These are phyloP conservation scores for Penicillium aurantiogriseum DNA, from an alignment of 2,329 filamentous ascomycete species.

Conservation along the genomic window DNA sequence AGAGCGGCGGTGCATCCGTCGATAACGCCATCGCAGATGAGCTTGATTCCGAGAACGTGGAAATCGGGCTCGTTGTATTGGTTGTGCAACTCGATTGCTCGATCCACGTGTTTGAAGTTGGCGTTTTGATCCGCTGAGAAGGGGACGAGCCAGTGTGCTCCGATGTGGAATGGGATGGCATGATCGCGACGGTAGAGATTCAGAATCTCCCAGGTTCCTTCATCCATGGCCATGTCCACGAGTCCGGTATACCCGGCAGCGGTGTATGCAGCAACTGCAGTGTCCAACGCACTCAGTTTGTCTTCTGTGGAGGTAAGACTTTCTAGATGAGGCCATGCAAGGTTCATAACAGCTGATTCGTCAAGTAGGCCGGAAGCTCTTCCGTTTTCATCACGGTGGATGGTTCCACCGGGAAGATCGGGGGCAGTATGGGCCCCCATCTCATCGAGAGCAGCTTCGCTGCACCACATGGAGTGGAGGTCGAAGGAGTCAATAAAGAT, in stretches of 20 bases:
- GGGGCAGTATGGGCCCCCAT: slow-evolving; percentile 43
- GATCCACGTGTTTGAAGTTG: slow-evolving; percentile 46
- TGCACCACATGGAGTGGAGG: slow-evolving; percentile 54
- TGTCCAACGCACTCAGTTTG: slow-evolving; percentile 42
- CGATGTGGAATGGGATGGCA: slow-evolving; percentile 44
- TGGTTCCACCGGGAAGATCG: slow-evolving; percentile 48
- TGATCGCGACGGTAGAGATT: slow-evolving; percentile 40
- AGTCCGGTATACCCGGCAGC: slow-evolving; percentile 49
- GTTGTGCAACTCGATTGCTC: slow-evolving; percentile 44
- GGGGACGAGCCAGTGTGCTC: slow-evolving; percentile 50
- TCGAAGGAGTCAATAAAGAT: slow-evolving; percentile 52
- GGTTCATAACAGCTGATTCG: slow-evolving; percentile 47
- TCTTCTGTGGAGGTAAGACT: slow-evolving; percentile 45
- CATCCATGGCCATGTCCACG: slow-evolving; percentile 55
- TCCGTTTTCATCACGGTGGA: slow-evolving; percentile 47
- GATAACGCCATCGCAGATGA: slow-evolving; percentile 53
- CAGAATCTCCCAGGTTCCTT: slow-evolving; percentile 48
- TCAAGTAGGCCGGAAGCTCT: slow-evolving; percentile 47
- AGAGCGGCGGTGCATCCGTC: slow-evolving; percentile 54
- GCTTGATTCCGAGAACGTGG: slow-evolving; percentile 49
- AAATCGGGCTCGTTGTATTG: slow-evolving; percentile 46
- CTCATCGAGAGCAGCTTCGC: slow-evolving; percentile 47
- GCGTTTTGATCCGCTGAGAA: slow-evolving; percentile 41
- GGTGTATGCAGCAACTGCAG: slow-evolving; percentile 46
- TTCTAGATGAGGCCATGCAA: slow-evolving; percentile 50